Evolutionary conservation across 371 early-diverging fungal species (phyloP).

Genomic region (Phascolomyces articulosus): DNA sequence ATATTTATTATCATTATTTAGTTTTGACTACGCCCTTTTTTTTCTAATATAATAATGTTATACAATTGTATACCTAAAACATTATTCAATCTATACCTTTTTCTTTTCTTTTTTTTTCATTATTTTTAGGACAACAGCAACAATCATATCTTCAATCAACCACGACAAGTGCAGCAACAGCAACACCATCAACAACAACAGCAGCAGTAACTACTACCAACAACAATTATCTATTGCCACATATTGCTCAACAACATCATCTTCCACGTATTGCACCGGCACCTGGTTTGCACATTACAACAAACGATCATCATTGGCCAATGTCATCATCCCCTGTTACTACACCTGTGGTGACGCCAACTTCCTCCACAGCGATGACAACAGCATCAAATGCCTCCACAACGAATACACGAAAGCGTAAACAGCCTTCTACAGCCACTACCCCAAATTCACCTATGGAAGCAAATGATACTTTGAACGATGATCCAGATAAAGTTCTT

Average conservation of each 20-base stretch:
- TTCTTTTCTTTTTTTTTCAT: not conserved
- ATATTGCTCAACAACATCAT: conserved; percentile 1
- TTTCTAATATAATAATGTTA: too few relatives aligned
- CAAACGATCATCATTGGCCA: not conserved
- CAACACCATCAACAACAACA: conserved; percentile 15
- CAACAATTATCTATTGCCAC: conserved; percentile 2
- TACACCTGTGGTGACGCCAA: not conserved
- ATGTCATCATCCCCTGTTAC: not conserved
- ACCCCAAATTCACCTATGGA: not conserved
- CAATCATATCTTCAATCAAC: not conserved
- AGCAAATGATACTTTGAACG: too few relatives aligned
- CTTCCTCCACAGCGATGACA: not conserved
- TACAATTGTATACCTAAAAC: too few relatives aligned
- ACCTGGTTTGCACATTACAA: conserved; percentile 11
- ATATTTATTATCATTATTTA: not conserved
- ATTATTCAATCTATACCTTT: not conserved
- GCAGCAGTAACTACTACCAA: conserved; percentile 1
- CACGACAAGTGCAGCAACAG: conserved; percentile 14
- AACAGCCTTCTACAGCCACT: conserved; percentile 8
- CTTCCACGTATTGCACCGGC: conserved; percentile 47
- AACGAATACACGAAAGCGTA: conserved; percentile 10
- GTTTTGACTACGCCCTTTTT: too few relatives aligned
- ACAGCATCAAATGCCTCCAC: not conserved
- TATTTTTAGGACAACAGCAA: conserved; percentile 4
- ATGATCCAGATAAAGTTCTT: conserved; percentile 21